A percentile compares a stretch with the other conserved stretches of the same genome.
phyloP scores from a whole-genome alignment of 345 rosid species.

The Cochlearia excelsa region DNA sequence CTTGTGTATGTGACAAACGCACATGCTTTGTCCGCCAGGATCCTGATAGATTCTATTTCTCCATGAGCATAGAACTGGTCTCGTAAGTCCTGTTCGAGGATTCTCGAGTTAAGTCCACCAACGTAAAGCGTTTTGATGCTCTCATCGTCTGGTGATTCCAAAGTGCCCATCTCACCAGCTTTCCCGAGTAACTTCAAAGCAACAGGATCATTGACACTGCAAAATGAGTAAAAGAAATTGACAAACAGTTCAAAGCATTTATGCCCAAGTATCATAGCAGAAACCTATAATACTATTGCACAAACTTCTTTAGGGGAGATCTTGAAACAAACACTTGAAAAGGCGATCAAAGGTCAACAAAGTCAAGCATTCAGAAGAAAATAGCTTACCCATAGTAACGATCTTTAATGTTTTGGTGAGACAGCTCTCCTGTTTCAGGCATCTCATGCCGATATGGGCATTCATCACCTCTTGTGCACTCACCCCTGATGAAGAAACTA shows the following conservation, averaged over 20 bases:
- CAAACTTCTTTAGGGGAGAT: background rate
- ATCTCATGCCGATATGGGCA: conserved; percentile 97
- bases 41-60: conserved; percentile 76
- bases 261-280: too few species aligned
- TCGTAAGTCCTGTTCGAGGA: conserved; percentile 77
- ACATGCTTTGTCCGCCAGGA: conserved; percentile 78
- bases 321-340: background rate
- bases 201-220: conserved; percentile 30
- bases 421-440: conserved; percentile 87
- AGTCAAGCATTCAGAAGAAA: background rate
- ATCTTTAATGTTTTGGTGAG: conserved; percentile 91
- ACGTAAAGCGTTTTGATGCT: conserved; percentile 82
- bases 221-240: conserved; percentile 2
- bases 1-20: conserved; percentile 92
- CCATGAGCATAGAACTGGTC: conserved; percentile 86
- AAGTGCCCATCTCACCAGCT: conserved; percentile 65
- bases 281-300: too few species aligned
- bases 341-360: too few species aligned
- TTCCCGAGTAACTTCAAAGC: conserved; percentile 28
- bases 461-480: conserved; percentile 94
- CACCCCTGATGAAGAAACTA: conserved; percentile 88
- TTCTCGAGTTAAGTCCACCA: conserved; percentile 81
- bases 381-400: conserved; percentile 82
- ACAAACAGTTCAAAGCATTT: background rate
- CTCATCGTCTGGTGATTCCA: conserved; percentile 86